Percentiles rank a stretch among this genome's conserved stretches.
phyloP scores from a whole-genome alignment of 2,329 filamentous ascomycete genomes.

The Blastomyces parvus region DNA sequence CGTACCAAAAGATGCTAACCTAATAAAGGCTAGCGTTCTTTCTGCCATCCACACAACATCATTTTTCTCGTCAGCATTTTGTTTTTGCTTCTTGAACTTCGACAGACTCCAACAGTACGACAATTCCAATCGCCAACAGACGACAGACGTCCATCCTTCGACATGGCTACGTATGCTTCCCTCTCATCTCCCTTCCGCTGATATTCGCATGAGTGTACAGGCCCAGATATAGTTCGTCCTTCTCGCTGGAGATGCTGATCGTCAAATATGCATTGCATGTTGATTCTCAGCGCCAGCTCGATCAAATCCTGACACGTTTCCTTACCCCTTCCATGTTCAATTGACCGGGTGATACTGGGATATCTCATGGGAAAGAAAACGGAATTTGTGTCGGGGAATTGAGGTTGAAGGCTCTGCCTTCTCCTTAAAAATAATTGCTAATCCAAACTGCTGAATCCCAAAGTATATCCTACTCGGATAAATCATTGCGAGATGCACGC shows the following conservation, averaged over 20 bases:
- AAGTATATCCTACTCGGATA: conserved; percentile 13
- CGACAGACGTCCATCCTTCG: conserved; percentile 38
- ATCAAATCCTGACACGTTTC: conserved; percentile 50
- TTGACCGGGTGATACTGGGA: conserved; percentile 12
- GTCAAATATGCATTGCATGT: conserved; percentile 20
- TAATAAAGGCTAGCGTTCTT: conserved; percentile 18
- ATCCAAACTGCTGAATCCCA: conserved; percentile 29
- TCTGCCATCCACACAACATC: conserved; percentile 28
- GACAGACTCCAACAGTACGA: conserved; percentile 21
- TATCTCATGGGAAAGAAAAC: conserved; percentile 8
- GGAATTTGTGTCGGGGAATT: conserved; percentile 56
- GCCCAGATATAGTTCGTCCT: conserved; percentile 71
- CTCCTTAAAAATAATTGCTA: conserved; percentile 70
- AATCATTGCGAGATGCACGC: conserved; percentile 23
- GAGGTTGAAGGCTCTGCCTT: conserved; percentile 63
- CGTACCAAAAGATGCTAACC: conserved; percentile 10
- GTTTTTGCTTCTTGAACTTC: conserved; percentile 20
- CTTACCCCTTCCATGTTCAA: conserved; percentile 17
- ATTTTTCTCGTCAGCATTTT: conserved; percentile 18
- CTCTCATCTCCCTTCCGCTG: conserved; percentile 29
- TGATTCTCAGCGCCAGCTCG: conserved; percentile 59
- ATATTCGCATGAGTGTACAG: conserved; percentile 40
- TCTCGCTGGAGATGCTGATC: conserved; percentile 55
- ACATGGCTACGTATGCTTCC: conserved; percentile 54
- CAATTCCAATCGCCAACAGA: conserved; percentile 28